Base-by-base conservation (phyloP, 768 basidiomycete species). In the Rhizopogon salebrosus region DNA sequence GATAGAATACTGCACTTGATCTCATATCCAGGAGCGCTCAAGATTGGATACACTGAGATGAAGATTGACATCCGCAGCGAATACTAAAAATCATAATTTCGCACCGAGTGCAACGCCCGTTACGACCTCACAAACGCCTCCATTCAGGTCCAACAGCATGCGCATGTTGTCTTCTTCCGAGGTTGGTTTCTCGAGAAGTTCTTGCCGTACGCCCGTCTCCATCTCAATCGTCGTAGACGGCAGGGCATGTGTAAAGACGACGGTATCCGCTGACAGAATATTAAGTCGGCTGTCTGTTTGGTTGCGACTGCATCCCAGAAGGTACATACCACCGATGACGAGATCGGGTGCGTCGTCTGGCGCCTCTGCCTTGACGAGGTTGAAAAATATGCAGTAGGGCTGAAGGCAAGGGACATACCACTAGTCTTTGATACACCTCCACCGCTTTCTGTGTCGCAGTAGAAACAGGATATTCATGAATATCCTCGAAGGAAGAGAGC, bases 141-240 rank as follows among this genome's bases (percentile, higher is more conserved):
- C 95, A 48, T 94, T 93, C 57, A 97, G 74, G 54, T 93, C 89
- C 42, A 87, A 71, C 51, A 99, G 75, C 90, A 93, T 95, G 22
- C 89, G 80, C 42, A 89, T 63, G 66, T 98, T 87, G 54, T 98
- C 95, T 26, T 73, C 82, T 61, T 89, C 88, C 8, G 80, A 80
- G 0, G 55, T 41, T 0, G 97, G 97, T 64, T 98, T 99, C 70
- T 99, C 97, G 1, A 98, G 73, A 6, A 98, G 74, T 48, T 92
- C 89, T 52, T 92, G 92, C 1, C 63, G 66, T 5, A 68, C 67
- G 23, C 73, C 66, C 1, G 68, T 68, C 49, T 79, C 77, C 62
- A 65, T 67, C 50, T 66, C 66, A 27, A 60, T 48, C 10, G 84
- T 79, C 2, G 81, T 79, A 39, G 80, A 70, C 1, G 87, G 83